A percentile compares a stretch with the other conserved stretches of the same genome.
Evolutionary conservation across 1,139 yeast species (phyloP).

Genomic region (Protomyces gravidus): DNA sequence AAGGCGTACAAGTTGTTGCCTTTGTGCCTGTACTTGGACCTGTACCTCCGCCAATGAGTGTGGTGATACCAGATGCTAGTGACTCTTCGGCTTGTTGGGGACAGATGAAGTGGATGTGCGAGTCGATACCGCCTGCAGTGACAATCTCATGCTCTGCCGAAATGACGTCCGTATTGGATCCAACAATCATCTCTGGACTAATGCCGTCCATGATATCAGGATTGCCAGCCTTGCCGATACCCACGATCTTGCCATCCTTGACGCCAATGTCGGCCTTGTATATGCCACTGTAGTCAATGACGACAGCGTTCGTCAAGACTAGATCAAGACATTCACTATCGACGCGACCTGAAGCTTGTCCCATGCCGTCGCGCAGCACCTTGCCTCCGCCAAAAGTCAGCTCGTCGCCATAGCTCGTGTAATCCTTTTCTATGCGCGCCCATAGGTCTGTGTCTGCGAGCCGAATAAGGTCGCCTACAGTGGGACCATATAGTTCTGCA

Average conservation of each 20-base stretch:
- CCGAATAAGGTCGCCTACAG: constrained; percentile 28
- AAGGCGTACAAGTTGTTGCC: constrained; percentile 33
- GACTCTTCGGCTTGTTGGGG: constrained; percentile 31
- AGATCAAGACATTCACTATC: constrained; percentile 28
- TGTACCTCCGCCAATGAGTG: constrained; percentile 32
- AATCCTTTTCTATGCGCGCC: constrained; percentile 29
- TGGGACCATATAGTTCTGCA: constrained; percentile 30
- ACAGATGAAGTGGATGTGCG: constrained; percentile 32
- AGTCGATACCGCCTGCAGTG: constrained; percentile 30
- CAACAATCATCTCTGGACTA: constrained; percentile 27
- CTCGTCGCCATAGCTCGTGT: constrained; percentile 30
- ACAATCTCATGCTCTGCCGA: constrained; percentile 31
- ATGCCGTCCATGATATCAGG: constrained; percentile 30
- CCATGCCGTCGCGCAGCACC: constrained; percentile 31
- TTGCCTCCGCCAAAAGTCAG: constrained; percentile 32
- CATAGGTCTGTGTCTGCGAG: constrained; percentile 30
- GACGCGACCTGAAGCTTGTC: constrained; percentile 28
- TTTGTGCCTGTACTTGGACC: constrained; percentile 32
- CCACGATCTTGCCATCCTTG: constrained; percentile 29
- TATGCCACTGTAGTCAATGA: constrained; percentile 30
- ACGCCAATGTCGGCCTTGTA: constrained; percentile 32
- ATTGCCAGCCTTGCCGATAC: constrained; percentile 31
- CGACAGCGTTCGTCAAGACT: constrained; percentile 29
- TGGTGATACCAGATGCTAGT: constrained; percentile 31
- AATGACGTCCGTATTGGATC: constrained; percentile 30